Conservation (phyloP, 169 alveolate genomes). For the Plasmodium chabaudi region DNA sequence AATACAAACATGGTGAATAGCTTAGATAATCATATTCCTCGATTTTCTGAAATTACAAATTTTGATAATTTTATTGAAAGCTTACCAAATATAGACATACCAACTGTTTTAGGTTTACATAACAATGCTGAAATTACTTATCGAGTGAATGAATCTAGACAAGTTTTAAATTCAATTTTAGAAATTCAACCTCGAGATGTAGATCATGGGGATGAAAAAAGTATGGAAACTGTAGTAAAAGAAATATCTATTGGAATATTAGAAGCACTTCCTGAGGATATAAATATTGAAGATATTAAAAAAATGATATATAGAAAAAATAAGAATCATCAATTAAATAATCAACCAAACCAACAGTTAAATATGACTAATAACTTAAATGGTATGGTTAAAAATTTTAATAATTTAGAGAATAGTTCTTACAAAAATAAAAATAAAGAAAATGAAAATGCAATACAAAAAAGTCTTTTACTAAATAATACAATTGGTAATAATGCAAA, state of each 20-base stretch:
- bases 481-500: slow-evolving; percentile 91
- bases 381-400: slow-evolving; percentile 43
- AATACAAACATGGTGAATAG: too few relatives aligned
- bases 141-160: slow-evolving; percentile 93
- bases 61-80: slow-evolving; percentile 90
- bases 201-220: slow-evolving; percentile 94
- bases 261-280: slow-evolving; percentile 92
- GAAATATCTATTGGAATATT: slow-evolving; percentile 92
- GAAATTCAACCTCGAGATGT: slow-evolving; percentile 96
- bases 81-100: slow-evolving; percentile 94
- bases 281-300: slow-evolving; percentile 73
- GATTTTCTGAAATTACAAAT: slow-evolving; percentile 90
- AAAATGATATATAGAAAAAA: slow-evolving; percentile 74
- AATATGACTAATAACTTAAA: slow-evolving; percentile 36
- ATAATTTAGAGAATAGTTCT: slow-evolving; percentile 31
- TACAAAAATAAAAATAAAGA: slow-evolving; percentile 52
- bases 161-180: slow-evolving; percentile 92
- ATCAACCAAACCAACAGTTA: slow-evolving; percentile 50
- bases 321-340: slow-evolving; percentile 44
- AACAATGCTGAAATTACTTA: slow-evolving; percentile 95
- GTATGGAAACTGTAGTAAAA: slow-evolving; percentile 94
- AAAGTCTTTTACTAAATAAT: slow-evolving; percentile 88
- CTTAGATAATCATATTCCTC: slow-evolving; percentile 84
- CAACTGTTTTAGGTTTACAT: slow-evolving; percentile 94
- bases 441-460: slow-evolving; percentile 45